Base-by-base conservation (phyloP, 805 yeast genomes). In the Diddensiella santjacobensis region DNA sequence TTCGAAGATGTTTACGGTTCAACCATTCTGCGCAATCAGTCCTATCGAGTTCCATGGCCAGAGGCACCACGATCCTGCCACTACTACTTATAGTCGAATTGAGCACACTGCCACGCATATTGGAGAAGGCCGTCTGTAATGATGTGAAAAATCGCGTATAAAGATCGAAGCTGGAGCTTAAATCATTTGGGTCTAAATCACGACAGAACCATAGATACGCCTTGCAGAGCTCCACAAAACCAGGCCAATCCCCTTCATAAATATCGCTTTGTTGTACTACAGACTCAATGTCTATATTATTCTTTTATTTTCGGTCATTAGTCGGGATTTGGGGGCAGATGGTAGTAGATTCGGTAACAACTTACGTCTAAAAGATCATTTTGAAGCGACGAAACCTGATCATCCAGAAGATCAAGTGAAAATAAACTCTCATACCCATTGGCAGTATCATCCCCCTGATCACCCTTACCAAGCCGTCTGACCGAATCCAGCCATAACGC, bases 141-240 rank as follows among this genome's bases (percentile, higher is more conserved):
- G 65, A 73, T 44, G 69, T 71, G 37, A 79, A 59, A 50, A 72
- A 74, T 38, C 69, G 66, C 19, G 77, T 72, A 51, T 71, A 76
- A 22, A 78, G 61, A 52, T 79, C 84, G 56, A 76, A 79, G 33
- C 81, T 73, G 29, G 68, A 72, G 40, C 70, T 60, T 4, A 67
- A 48, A 2, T 81, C 72, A 69, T 76, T 68, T 0, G 87, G 83
- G 55, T 80, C 71, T 20, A 80, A 62, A 49, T 78, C 76, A 36
- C 72, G 64, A 49, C 79, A 67, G 45, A 77, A 69, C 30, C 61
- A 58, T 11, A 83, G 58, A 58, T 79, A 83, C 1, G 79, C 66
- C 1, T 60, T 59, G 1, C 75, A 67, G 56, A 80, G 66, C 41
- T 72, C 74, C 38, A 70, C 71, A 52, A 81, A 78, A 4, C 79